Evolutionary conservation across 2,329 filamentous ascomycete species (phyloP).

Genomic region (Ophiocordyceps unilateralis): DNA sequence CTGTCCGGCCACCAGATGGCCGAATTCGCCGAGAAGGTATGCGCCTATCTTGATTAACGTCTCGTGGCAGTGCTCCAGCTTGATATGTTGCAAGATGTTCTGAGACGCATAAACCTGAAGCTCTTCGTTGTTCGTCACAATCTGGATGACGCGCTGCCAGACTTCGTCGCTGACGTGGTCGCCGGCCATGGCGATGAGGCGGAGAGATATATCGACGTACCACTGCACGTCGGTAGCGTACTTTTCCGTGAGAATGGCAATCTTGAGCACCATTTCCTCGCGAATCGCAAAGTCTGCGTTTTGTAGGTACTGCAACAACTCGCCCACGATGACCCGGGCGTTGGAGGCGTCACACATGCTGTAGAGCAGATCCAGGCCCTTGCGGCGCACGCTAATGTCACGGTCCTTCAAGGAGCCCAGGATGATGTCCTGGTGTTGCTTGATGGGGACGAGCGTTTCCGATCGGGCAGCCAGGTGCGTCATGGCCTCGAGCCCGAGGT

Average conservation of each 20-base stretch:
- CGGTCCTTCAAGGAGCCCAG: conserved; percentile 84
- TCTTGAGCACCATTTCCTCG: conserved; percentile 98
- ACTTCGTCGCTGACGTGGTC: conserved; percentile 98
- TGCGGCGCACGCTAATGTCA: conserved; percentile 91
- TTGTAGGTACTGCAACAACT: conserved; percentile 85
- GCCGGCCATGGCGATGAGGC: conserved; percentile 87
- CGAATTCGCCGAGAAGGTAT: conserved; percentile 92
- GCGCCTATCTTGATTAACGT: conserved; percentile 95
- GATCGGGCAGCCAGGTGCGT: conserved; percentile 87
- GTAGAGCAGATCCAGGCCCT: conserved; percentile 89
- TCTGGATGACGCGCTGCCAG: conserved; percentile 97
- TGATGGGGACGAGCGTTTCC: conserved; percentile 91
- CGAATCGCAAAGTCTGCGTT: conserved; percentile 95
- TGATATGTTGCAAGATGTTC: conserved; percentile 82
- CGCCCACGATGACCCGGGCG: conserved; percentile 79
- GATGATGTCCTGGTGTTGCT: conserved; percentile 94
- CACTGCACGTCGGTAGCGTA: conserved; percentile 97
- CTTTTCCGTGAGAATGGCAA: conserved; percentile 94
- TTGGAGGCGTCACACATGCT: conserved; percentile 99
- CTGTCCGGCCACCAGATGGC: conserved; percentile 87
- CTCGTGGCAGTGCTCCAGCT: conserved; percentile 86
- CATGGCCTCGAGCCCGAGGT: conserved; percentile 93
- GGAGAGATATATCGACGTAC: conserved; percentile 96
- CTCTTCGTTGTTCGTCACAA: conserved; percentile 98
- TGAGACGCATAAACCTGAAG: conserved; percentile 92